Evolutionary conservation across 202 grass and related monocot genomes (phyloP), one percentile per base, ranked within the genome.

Genomic region (Bolboschoenoplectus hybrid): DNA sequence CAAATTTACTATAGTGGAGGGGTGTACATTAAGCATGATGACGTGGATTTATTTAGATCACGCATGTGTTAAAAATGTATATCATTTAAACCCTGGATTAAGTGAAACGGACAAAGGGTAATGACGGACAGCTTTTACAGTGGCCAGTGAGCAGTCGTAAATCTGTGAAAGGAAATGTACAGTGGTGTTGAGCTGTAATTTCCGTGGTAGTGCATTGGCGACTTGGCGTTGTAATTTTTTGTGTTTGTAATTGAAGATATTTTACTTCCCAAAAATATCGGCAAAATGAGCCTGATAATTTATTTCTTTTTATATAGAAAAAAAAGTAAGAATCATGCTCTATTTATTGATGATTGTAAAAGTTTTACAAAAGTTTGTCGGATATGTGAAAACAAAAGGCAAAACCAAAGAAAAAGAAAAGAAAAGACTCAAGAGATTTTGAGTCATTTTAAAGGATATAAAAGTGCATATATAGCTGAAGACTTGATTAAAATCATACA

Each of bases 121-220:
- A 43, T 81, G 77, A 81, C 17, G 77, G 34, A 43, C 77, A 63
- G 55, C 77, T 81, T 81, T 80, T 80, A 56, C 14, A 57, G 76
- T 61, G 53, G 3, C 2, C 7, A 44, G 69, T 74, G 70, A n/a
- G 45, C 32, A 38, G n/a, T 16, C 53, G 26, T 5, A 81, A 81
- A 6, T 70, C 40, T 70, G 67, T 19, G 39, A 44, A 43, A 45
- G 17, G 58, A 45, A 64, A 82, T 12, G 36, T 11, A 60, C 7
- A 26, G 16, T 41, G 16, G 46, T 10, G 44, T 32, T 20, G 70
- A 50, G 1, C 17, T 74, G n/a, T 49, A 74, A 69, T 17, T 41
- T 17, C 11, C 6, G 38, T 14, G 9, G 39, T 5, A 69, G 36
- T 69, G 13, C 13, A 40, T 14, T 0, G 35, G 38, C 38, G 10